phyloP scores from a whole-genome alignment of 2,329 filamentous ascomycete species.

The Orbilia oligospora region DNA sequence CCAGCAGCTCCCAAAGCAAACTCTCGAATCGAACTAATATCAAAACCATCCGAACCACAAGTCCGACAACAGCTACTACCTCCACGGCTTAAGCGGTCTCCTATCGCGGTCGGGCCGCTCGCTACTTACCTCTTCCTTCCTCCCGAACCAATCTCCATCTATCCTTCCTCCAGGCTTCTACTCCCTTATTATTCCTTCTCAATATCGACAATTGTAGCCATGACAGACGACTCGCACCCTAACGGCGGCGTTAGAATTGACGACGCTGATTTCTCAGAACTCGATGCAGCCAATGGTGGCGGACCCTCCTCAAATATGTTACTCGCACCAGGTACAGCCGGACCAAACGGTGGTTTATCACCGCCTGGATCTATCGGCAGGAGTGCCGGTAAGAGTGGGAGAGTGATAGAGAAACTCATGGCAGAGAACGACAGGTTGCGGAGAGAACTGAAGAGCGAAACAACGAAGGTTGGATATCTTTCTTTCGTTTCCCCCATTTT shows the following conservation, averaged over 20 bases:
- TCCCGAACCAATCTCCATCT: conserved; percentile 5
- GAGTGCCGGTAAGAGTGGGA: conserved; percentile 76
- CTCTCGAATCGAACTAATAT: conserved; percentile 1
- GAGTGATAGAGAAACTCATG: conserved; percentile 85
- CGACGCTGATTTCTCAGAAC: conserved; percentile 39
- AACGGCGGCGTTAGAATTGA: conserved; percentile 58
- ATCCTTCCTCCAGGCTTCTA: conserved; percentile 8
- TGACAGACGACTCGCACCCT: conserved; percentile 60
- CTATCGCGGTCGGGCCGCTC: conserved; percentile 36
- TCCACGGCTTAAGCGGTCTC: conserved; percentile 14
- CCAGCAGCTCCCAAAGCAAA: not conserved
- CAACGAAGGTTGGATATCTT: conserved; percentile 60
- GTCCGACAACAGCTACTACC: conserved; percentile 12
- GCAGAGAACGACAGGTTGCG: conserved; percentile 84
- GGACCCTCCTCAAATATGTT: conserved; percentile 11
- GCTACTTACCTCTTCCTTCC: conserved; percentile 1
- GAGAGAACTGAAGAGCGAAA: conserved; percentile 78
- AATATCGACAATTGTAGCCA: not conserved
- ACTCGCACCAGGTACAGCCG: conserved; percentile 29
- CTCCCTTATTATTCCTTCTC: not conserved
- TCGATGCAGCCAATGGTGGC: conserved; percentile 29
- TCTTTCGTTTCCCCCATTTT: not conserved
- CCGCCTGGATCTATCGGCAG: conserved; percentile 53
- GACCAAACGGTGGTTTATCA: conserved; percentile 48
- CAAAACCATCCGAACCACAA: conserved; percentile 22